Percentiles rank a stretch among this genome's conserved stretches.
Conservation (phyloP, 2,329 filamentous ascomycete species). For the Curvularia lunata region DNA sequence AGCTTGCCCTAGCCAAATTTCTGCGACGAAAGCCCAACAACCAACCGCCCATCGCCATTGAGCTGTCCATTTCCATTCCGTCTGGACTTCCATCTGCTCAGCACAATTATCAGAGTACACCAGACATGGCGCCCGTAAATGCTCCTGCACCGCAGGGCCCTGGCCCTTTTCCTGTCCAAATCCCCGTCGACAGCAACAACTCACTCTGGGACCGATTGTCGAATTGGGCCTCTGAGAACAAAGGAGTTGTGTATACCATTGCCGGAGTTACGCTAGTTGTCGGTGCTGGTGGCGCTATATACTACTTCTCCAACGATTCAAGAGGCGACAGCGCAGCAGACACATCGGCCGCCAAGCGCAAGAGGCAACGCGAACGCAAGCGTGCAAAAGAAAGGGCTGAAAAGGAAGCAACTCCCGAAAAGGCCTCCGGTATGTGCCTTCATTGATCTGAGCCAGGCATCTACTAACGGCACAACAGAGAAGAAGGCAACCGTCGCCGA, state of each 20-base stretch:
- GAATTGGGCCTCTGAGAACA: constrained; percentile 93
- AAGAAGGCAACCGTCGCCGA: constrained; percentile 48
- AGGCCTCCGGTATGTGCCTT: constrained; percentile 40
- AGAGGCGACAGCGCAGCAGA: constrained; percentile 46
- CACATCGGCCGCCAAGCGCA: constrained; percentile 63
- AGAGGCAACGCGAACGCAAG: constrained; percentile 87
- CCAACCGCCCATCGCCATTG: constrained; percentile 27
- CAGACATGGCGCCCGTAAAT: constrained; percentile 40
- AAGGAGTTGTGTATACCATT: constrained; percentile 93
- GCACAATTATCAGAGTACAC: constrained; percentile 9
- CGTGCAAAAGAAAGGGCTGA: constrained; percentile 77
- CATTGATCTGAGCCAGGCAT: not conserved
- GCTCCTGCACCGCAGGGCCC: constrained; percentile 40
- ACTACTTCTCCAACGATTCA: constrained; percentile 73
- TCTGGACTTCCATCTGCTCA: constrained; percentile 13
- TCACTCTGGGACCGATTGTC: constrained; percentile 89
- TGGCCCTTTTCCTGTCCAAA: constrained; percentile 45
- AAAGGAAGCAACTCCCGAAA: constrained; percentile 56
- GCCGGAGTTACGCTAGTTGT: constrained; percentile 92
- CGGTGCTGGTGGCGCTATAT: constrained; percentile 88
- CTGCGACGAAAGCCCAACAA: constrained; percentile 19
- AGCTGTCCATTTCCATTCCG: constrained; percentile 11
- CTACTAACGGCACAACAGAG: constrained; percentile 41
- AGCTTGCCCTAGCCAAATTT: constrained; percentile 23
- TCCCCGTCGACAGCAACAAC: constrained; percentile 54